Base-by-base conservation (phyloP, 306 rosid species). In the Hippophae tibetana region DNA sequence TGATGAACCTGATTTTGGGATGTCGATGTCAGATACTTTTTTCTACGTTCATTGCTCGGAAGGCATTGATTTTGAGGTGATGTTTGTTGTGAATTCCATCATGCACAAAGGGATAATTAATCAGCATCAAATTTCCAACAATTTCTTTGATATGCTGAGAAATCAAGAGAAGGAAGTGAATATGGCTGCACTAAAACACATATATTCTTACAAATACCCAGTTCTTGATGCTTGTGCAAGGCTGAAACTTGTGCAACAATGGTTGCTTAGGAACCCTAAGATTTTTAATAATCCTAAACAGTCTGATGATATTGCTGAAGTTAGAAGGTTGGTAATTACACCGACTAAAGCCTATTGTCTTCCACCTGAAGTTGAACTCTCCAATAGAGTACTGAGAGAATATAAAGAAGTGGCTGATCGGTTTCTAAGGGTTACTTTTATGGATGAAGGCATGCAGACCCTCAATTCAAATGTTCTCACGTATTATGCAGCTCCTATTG, bases 361-460 rank as follows among this genome's bases (percentile, higher is more conserved):
- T 53, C 86, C 83, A 6, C 92, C 97, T 1, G 95, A 86, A 69
- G 79, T 83, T 72, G 95, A 89, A 77, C 70, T 86, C 54, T 83
- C 97, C 58, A 89, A 86, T 67, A 78, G 97, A 81, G 85, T 89
- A 62, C 84, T 89, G 26, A 79, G 97, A 73, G 72, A 54, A 48
- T 85, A 54, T 72, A 89, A 65, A 70, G 87, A 81, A 54, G 80
- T 74, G 49, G 64, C 97, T 38, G 85, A 89, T 76, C 76, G 85
- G 59, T 89, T 89, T 74, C 71, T 89, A 66, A 79, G 95, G 72
- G 95, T 89, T 42, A 75, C 92, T 53, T 89, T 89, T 65, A 86
- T 86, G 97, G 97, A 89, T 76, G 97, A 89, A 77, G 95, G 97
- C 27, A 78, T 83, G 97, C 82, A 83, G 48, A 81, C 82, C 57